Evolutionary conservation across 306 rosid genomes (phyloP), one percentile per base, ranked within the genome.

Genomic region (Cucurbita moschata): DNA sequence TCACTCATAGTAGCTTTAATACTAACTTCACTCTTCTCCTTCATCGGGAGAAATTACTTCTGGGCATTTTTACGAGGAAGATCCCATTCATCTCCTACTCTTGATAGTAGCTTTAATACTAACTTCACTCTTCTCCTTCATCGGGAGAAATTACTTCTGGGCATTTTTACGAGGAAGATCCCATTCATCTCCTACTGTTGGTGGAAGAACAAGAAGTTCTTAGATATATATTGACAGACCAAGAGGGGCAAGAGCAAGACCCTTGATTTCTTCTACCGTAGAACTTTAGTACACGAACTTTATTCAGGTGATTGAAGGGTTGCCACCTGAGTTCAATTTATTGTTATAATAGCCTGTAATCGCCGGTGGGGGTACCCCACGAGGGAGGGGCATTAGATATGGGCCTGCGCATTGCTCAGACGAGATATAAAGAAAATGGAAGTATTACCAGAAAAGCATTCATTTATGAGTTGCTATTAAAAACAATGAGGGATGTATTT

Each of bases 11-110:
- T 77, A 71, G 79, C 73, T 63, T 58, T 85, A 49, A 43, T 84
- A 67, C 8, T 87, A 81, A 83, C 82, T 57, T 87, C 75, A 77
- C 68, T 81, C 70, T 79, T 83, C 59, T 74, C 77, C 44, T 68
- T 78, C 78, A 49, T 84, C 47, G 81, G 83, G 66, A 86, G 82
- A 78, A 82, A 74, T 23, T 19, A 53, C 76, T 72, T 56, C 13
- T 35, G 60, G 43, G n/a, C 63, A 52, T 55, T 52, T 72, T 0
- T 19, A 5, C 62, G 40, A 38, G 4, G 37, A 54, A 40, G 47
- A 9, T 42, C 5, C 47, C 50, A 44, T 50, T 51, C 82, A 66
- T 44, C 78, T 16, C 71, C 56, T 68, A 66, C 54, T 59, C 40
- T 23, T 58, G n/a, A 74, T 75, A 49, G 78, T 77, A 71, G 79